Base-by-base conservation (phyloP, 1,284 basidiomycete species). In the Cutaneotrichosporon cavernicola region DNA sequence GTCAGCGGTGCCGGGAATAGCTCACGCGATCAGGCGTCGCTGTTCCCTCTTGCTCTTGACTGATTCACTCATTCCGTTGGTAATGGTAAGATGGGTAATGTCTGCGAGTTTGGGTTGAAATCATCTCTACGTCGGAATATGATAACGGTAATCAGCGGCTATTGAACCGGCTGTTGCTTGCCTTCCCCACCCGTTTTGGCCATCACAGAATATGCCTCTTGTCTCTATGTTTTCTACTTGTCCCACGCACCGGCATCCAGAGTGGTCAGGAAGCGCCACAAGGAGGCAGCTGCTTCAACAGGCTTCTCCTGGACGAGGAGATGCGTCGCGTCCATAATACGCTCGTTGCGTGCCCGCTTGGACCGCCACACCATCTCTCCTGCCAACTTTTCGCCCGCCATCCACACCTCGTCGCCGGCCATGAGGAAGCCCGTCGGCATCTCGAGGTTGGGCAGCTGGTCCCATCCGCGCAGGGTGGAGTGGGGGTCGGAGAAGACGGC, bases 281-380 rank as follows among this genome's bases (percentile, higher is more conserved):
- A 36, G 16, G 72, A 72, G 18, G 74, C 69, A 4, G 72, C 76
- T 9, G 73, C 49, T 46, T 70, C 69, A 16, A 69, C 69, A 0
- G 77, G 77, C 49, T 72, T 71, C 62, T 79, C 77, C 51, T 79
- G 77, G 6, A 74, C 65, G 10, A 66, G 13, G 57, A 77, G 63
- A 65, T 79, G 77, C 30, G 72, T 66, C 3, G 73, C 68, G 32
- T 68, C 68, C 59, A 68, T 67, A 40, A 78, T 50, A 18, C 72
- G 62, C 66, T 77, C 74, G 60, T 77, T 76, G 7, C 65, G 64
- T 2, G 68, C 61, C 2, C 61, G 57, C 21, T 61, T 59, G 1
- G 75, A 68, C 43, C 74, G 64, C 72, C 73, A 75, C 2, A 74
- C 73, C 68, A 76, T 71, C 59, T 71, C 67, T 10, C 64, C 52